Evolutionary conservation across 2,329 filamentous ascomycete genomes (phyloP), one percentile per base, ranked within the genome.

Genomic region (Neofusicoccum umdonicola): DNA sequence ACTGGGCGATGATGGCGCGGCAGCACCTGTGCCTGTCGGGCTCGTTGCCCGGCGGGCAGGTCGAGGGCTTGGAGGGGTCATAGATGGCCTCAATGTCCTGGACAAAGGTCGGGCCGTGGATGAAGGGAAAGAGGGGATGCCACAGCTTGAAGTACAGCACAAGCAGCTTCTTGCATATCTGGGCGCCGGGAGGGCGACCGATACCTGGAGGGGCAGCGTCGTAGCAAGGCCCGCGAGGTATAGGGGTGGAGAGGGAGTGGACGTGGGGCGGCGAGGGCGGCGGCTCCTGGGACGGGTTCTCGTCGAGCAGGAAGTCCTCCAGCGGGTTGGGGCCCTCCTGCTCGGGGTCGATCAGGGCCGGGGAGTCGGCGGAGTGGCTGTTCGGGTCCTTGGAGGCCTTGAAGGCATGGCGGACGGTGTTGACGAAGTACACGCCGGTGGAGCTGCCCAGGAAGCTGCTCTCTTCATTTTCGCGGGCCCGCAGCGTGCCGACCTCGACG

Each of bases 91-190:
- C 54, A 27, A 65, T 41, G 17, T 65, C 63, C 15, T 77, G 74
- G 2, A 87, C 73, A 2, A 86, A 74, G 3, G 80, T 78, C 1
- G 84, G 84, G 0, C 82, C 85, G 67, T 85, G 82, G 4, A 87
- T 74, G 62, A 85, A 87, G 0, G 85, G 85, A 47, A 85, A 82
- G 2, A 83, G 78, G 0, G 83, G 81, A 67, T 87, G 85, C 85
- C 85, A 87, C 15, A 82, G 79, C 27, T 85, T 79, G 66, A 87
- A 87, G 67, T 85, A 87, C 7, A 65, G 9, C 17, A 65, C 39
- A 6, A 65, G 19, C 1, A 65, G 47, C 19, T 54, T 58, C 31
- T 48, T 65, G 22, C 37, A 44, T 37, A 31, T 54, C 1, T 47
- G 42, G 15, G 63, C 44, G 22, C 47, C 54, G 12, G 63, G 63